Percentiles rank a stretch among this genome's conserved stretches.
phyloP scores from a whole-genome alignment of 139 green algal species.

The Protoeuglena noctilucae region DNA sequence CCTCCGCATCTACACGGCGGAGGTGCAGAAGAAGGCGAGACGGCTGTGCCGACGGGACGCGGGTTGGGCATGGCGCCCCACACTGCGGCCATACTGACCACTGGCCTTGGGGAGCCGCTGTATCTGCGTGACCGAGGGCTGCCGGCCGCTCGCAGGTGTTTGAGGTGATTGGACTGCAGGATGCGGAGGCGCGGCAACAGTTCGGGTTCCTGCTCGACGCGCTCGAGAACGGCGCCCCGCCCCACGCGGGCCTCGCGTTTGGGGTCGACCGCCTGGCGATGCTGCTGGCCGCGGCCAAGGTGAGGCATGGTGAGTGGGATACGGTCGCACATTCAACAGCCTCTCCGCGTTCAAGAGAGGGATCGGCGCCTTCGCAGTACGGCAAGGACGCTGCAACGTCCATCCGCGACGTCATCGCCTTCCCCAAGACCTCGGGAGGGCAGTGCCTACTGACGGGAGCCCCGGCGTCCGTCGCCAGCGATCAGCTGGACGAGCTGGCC shows the following conservation, averaged over 20 bases:
- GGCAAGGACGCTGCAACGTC: no score
- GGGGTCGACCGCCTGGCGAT: conserved; percentile 88
- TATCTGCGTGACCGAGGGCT: no score
- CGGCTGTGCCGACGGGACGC: no score
- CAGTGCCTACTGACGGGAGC: conserved; percentile 74
- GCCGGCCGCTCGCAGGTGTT: no score
- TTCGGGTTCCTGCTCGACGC: conserved; percentile 74
- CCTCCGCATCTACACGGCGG: conserved; percentile 74
- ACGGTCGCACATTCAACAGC: no score
- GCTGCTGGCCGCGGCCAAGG: conserved; percentile 70
- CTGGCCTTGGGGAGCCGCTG: no score
- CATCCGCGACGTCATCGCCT: conserved; percentile 98
- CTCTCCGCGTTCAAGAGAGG: no score
- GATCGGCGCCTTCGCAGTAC: no score
- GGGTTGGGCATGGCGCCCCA: no score
- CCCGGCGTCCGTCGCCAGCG: conserved; percentile 28
- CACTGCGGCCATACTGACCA: no score
- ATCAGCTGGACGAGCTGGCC: conserved; percentile 43
- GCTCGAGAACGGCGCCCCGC: conserved; percentile 71
- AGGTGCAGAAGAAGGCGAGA: conserved; percentile 79
- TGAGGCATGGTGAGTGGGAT: no score
- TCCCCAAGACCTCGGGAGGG: conserved; percentile 84
- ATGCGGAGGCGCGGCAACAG: conserved; percentile 54
- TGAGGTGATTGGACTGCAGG: conserved; percentile 64
- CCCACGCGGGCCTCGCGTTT: conserved; percentile 84